Percentiles rank a stretch among this genome's conserved stretches.
phyloP scores from a whole-genome alignment of 768 basidiomycete species.

The Agaricus blazei region DNA sequence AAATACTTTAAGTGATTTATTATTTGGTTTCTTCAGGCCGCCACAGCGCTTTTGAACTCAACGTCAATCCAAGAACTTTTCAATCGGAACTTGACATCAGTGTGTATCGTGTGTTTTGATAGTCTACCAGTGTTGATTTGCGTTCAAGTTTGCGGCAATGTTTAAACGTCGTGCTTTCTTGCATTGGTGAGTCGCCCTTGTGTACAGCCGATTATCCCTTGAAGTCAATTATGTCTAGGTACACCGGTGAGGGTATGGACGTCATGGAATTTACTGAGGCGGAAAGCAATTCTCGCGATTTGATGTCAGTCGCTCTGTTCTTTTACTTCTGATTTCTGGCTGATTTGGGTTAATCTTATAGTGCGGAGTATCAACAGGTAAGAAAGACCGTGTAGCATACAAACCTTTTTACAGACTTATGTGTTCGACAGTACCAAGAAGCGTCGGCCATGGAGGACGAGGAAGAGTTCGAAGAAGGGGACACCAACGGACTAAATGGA shows the following conservation, averaged over 20 bases:
- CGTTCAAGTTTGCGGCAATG: conserved; percentile 65
- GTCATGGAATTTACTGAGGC: conserved; percentile 82
- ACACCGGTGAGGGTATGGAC: conserved; percentile 91
- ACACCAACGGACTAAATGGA: conserved; percentile 10
- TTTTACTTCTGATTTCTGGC: not conserved
- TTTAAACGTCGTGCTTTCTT: conserved; percentile 83
- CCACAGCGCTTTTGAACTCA: conserved; percentile 69
- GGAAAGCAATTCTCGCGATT: conserved; percentile 75
- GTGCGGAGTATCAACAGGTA: conserved; percentile 88
- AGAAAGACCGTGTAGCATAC: not conserved
- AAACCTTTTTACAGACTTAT: not conserved
- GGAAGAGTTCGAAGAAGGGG: conserved; percentile 15
- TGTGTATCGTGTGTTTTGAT: conserved; percentile 19
- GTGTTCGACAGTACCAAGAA: conserved; percentile 27
- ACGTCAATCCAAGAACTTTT: conserved; percentile 86
- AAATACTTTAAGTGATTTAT: conserved; percentile 6
- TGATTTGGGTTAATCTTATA: conserved; percentile 19
- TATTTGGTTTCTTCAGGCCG: conserved; percentile 39
- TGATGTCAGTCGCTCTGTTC: conserved; percentile 53
- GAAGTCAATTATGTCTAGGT: conserved; percentile 30
- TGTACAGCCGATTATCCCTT: not conserved
- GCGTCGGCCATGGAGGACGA: conserved; percentile 19
- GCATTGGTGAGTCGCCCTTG: conserved; percentile 53
- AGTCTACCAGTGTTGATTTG: conserved; percentile 1
- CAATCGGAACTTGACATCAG: conserved; percentile 62